Conservation (phyloP, 202 grass and related monocot genomes). For the Panicum virgatum region DNA sequence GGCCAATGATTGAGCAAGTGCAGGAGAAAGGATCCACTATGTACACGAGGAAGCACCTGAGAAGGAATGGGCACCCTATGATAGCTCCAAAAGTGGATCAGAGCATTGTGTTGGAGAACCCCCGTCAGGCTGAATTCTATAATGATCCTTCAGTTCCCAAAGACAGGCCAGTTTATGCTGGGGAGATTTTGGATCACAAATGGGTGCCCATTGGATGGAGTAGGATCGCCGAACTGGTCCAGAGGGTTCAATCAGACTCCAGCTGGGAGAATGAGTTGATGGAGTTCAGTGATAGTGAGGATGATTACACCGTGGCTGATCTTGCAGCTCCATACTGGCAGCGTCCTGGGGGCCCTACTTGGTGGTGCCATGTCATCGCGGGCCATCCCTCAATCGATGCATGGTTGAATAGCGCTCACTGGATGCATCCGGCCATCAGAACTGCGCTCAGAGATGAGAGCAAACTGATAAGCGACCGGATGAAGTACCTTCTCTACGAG, state of each 20-base stretch:
- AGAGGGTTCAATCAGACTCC: conserved; percentile 60
- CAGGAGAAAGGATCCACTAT: not conserved
- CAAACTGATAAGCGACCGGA: conserved; percentile 69
- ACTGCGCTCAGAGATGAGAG: conserved; percentile 78
- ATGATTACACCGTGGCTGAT: conserved; percentile 74
- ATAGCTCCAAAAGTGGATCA: conserved; percentile 17
- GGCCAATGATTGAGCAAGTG: conserved; percentile 7
- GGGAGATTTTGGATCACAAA: conserved; percentile 57
- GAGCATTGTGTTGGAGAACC: conserved; percentile 26
- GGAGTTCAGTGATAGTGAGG: conserved; percentile 51
- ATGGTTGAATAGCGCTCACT: conserved; percentile 65
- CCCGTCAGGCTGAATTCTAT: conserved; percentile 6
- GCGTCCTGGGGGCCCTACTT: conserved; percentile 65
- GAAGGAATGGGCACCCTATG: not conserved
- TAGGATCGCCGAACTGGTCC: conserved; percentile 60
- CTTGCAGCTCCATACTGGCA: conserved; percentile 78
- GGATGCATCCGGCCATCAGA: conserved; percentile 84
- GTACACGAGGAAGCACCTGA: conserved; percentile 31
- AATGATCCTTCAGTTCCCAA: conserved; percentile 35
- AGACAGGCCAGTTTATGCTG: conserved; percentile 33
- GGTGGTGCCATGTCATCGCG: conserved; percentile 75
- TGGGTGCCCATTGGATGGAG: conserved; percentile 83
- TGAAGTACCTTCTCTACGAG: conserved; percentile 94
- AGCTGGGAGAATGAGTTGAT: conserved; percentile 52
- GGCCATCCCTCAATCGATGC: conserved; percentile 52